Percentiles rank a stretch among this genome's conserved stretches.
Evolutionary conservation across 1,139 yeast species (phyloP).

Genomic region (Candida albicans): DNA sequence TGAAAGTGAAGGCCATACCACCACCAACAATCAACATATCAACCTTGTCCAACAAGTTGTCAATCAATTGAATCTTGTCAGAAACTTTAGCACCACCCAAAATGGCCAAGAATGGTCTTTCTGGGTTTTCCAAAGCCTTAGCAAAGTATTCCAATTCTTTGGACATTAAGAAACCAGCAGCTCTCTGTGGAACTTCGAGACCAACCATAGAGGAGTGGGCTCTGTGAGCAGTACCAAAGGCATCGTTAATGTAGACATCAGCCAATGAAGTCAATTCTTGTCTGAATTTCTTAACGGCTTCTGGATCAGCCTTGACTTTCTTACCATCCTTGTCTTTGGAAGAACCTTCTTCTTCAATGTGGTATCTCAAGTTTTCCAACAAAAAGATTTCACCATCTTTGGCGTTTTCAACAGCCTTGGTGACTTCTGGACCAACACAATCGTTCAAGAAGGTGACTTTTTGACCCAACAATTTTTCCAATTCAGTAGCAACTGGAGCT

Average conservation of each 20-base stretch:
- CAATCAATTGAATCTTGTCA: slow-evolving; percentile 96
- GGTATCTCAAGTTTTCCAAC: slow-evolving; percentile 95
- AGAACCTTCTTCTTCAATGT: slow-evolving; percentile 93
- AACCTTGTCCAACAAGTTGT: slow-evolving; percentile 94
- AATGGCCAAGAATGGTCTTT: slow-evolving; percentile 95
- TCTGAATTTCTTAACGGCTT: slow-evolving; percentile 83
- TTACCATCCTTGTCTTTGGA: slow-evolving; percentile 70
- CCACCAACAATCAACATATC: slow-evolving; percentile 92
- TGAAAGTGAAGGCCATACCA: slow-evolving; percentile 99
- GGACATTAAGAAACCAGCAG: slow-evolving; percentile 95
- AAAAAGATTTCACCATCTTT: slow-evolving; percentile 72
- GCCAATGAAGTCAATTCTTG: slow-evolving; percentile 82
- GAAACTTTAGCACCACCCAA: slow-evolving; percentile 98
- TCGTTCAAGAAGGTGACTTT: slow-evolving; percentile 79
- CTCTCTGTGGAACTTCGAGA: slow-evolving; percentile 86
- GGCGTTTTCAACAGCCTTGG: slow-evolving; percentile 69
- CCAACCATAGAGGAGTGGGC: slow-evolving; percentile 99
- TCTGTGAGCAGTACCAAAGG: slow-evolving; percentile 98
- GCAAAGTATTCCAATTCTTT: slow-evolving; percentile 96
- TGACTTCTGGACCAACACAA: slow-evolving; percentile 87
- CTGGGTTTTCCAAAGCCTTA: slow-evolving; percentile 95
- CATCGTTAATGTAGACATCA: slow-evolving; percentile 95
- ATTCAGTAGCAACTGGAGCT: slow-evolving; percentile 88
- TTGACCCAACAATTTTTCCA: slow-evolving; percentile 64
- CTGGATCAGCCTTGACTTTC: slow-evolving; percentile 87